A percentile compares a stretch with the other conserved stretches of the same genome.
These are phyloP conservation scores for Alectoria sarmentosa DNA, from an alignment of 495 filamentous ascomycete genomes.

Conservation along the genomic window DNA sequence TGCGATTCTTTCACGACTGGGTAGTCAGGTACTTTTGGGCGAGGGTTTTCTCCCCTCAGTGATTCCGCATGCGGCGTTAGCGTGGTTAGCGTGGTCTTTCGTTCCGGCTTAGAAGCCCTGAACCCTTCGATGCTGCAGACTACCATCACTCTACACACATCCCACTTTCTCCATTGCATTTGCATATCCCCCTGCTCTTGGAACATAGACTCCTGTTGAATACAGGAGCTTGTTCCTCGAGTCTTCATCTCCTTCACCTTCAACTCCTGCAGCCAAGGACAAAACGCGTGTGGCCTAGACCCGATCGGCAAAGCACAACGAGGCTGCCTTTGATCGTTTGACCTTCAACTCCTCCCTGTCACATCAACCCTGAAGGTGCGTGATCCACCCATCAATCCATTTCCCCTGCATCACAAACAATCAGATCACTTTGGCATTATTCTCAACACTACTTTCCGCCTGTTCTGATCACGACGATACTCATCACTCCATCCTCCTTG, in stretches of 20 bases:
- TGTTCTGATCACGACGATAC: neutral
- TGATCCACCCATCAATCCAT: conserved; percentile 5
- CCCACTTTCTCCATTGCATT: conserved; percentile 3
- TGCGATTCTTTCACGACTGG: neutral
- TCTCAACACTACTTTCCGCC: neutral
- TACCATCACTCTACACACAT: neutral
- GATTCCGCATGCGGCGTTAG: neutral
- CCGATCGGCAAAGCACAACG: conserved; percentile 18
- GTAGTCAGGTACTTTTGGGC: neutral
- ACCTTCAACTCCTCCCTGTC: conserved; percentile 7
- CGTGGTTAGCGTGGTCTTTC: neutral
- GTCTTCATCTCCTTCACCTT: neutral
- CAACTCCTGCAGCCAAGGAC: neutral
- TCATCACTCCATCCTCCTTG: neutral
- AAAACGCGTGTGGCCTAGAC: conserved; percentile 7
- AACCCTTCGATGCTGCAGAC: conserved; percentile 18
- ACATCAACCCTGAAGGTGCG: conserved; percentile 13
- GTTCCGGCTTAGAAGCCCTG: conserved; percentile 6
- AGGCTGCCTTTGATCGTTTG: conserved; percentile 18
- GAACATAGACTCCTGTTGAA: conserved; percentile 9
- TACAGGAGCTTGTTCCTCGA: conserved; percentile 4
- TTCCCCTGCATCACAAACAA: conserved; percentile 2
- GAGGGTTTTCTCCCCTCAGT: conserved; percentile 9
- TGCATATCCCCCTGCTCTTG: conserved; percentile 11
- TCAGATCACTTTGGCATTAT: neutral